Evolutionary conservation across 1,284 basidiomycete genomes (phyloP).

Genomic region (Tilletia horrida): DNA sequence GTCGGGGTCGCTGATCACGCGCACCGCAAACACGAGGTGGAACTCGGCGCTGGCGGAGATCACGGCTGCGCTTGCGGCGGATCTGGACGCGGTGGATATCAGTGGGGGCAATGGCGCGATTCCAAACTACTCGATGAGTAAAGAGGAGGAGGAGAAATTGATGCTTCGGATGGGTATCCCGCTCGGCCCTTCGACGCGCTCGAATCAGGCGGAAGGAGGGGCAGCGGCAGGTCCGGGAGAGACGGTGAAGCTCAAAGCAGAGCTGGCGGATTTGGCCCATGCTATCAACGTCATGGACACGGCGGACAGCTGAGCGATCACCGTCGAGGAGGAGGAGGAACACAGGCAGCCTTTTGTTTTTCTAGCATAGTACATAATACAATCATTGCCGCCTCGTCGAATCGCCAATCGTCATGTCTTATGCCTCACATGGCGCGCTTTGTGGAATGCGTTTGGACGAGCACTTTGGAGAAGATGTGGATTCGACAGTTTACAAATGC

Average conservation of each 20-base stretch:
- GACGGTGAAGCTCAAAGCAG: background rate
- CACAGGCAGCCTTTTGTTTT: too few species aligned
- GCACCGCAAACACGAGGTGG: slow-evolving; percentile 44
- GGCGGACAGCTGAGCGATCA: too few species aligned
- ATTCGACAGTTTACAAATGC: background rate
- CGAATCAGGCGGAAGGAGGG: background rate
- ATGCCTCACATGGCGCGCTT: too few species aligned
- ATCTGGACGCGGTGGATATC: background rate
- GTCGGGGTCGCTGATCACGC: slow-evolving; percentile 39
- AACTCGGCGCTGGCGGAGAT: slow-evolving; percentile 45
- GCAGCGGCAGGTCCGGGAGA: background rate
- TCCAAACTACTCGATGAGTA: slow-evolving; percentile 18
- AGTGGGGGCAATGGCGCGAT: too few species aligned
- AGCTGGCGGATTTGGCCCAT: slow-evolving; percentile 10
- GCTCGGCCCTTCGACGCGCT: background rate
- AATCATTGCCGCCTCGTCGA: too few species aligned
- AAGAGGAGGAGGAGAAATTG: slow-evolving; percentile 13
- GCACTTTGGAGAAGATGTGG: background rate
- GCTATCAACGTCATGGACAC: background rate
- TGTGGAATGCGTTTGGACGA: too few species aligned
- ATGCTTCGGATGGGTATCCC: slow-evolving; percentile 15
- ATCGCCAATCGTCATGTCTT: too few species aligned
- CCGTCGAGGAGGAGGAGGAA: too few species aligned
- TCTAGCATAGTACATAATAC: too few species aligned
- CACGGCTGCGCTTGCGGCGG: slow-evolving; percentile 32